Evolutionary conservation across 225 moss, liverwort and hornwort genomes (phyloP), one percentile per base, ranked within the genome.

Genomic region (Physcomitrellopsis africana): DNA sequence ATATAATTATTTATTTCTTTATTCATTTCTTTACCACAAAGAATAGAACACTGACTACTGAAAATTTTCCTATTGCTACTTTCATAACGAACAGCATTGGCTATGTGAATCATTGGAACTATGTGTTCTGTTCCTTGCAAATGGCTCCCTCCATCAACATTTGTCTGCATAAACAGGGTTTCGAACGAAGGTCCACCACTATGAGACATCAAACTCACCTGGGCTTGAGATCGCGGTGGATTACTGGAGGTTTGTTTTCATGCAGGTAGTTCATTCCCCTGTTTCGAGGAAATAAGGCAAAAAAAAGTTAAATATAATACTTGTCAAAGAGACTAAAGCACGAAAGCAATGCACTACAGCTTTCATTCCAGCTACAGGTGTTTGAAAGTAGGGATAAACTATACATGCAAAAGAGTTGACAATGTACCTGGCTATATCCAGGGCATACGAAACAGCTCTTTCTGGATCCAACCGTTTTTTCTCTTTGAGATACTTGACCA

Each of bases 241-340:
- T 84, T 41, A 96, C 92, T 24, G 90, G 70, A 57, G 95, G 93
- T 71, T 89, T 93, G 12, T 84, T 81, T 72, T 90, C 90, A 73
- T 96, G 95, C 72, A 96, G 80, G 70, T 93, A 96, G 56, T 89
- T 96, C 93, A 96, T 86, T 53, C 95, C 95, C 85, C 91, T 92
- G 91, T 58, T 69, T 59, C 60, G 42, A 54, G 72, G 47, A 48
- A 62, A 51, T 29, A 45, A 42, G 22, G 26, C 20, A 52, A 10
- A 59, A 7, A 12, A 41, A 23, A 53, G 23, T 62, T 72, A 53
- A 65, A 9, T 27, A 45, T 22, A 41, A 8, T 56, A 63, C 41
- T 56, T 62, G 45, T 29, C 55, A 32, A 32, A 16, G 53, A 52
- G 45, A 61, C 6, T 18, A n/a, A 37, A 22, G 41, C 61, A 62